Evolutionary conservation across 2,329 filamentous ascomycete species (phyloP).

Genomic region (Aspergillus cejpii): DNA sequence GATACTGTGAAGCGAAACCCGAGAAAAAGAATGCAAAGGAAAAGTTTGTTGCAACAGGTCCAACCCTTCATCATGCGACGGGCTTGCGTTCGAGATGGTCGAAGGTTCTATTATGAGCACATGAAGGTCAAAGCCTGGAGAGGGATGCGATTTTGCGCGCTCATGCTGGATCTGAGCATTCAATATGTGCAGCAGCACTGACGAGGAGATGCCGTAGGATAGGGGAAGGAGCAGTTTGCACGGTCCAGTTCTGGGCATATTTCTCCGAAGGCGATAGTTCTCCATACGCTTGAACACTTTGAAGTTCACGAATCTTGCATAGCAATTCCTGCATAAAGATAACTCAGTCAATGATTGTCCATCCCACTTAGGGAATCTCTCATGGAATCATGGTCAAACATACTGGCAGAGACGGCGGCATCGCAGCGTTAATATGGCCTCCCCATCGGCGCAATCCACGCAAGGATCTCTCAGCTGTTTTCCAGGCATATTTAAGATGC

Average conservation of each 20-base stretch:
- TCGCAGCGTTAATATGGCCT: constrained; percentile 51
- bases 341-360: constrained; percentile 10
- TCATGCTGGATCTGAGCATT: constrained; percentile 63
- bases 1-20: constrained; percentile 57
- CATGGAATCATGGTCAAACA: constrained; percentile 21
- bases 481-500: constrained; percentile 24
- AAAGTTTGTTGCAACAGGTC: constrained; percentile 53
- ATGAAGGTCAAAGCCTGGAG: constrained; percentile 60
- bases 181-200: constrained; percentile 68
- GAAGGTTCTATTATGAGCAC: constrained; percentile 40
- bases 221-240: constrained; percentile 66
- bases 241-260: constrained; percentile 35
- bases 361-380: constrained; percentile 3
- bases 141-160: constrained; percentile 53
- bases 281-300: constrained; percentile 77
- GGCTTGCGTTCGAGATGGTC: constrained; percentile 19
- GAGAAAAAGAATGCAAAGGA: constrained; percentile 58
- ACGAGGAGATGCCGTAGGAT: constrained; percentile 76
- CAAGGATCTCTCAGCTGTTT: constrained; percentile 41
- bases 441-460: constrained; percentile 50
- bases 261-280: constrained; percentile 49
- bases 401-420: constrained; percentile 56
- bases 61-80: constrained; percentile 29
- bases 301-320: constrained; percentile 65
- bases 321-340: constrained; percentile 57